phyloP scores from a whole-genome alignment of 805 yeast species.

The Hemisphaericaspora nanyangensis region DNA sequence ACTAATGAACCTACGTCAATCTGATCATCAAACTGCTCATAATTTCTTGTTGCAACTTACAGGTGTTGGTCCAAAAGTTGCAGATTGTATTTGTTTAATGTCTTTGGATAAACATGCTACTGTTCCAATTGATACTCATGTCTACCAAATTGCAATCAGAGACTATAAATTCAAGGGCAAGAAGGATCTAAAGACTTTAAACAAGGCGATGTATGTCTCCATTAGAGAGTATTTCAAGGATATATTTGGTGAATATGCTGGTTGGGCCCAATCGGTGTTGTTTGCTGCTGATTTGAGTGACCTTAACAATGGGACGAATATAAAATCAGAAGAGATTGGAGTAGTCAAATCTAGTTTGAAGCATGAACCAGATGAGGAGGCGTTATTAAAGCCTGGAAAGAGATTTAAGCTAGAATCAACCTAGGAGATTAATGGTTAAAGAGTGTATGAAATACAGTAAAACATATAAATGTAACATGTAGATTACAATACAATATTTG shows the following conservation, averaged over 20 bases:
- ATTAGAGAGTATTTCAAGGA: slow-evolving; percentile 58
- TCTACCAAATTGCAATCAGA: slow-evolving; percentile 80
- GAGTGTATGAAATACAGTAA: too few species aligned
- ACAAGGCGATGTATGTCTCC: slow-evolving; percentile 47
- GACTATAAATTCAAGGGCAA: slow-evolving; percentile 62
- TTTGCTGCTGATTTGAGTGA: slow-evolving; percentile 81
- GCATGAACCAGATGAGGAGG: too few species aligned
- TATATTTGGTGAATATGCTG: slow-evolving; percentile 89
- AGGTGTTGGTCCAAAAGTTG: slow-evolving; percentile 98
- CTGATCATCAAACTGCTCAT: slow-evolving; percentile 51
- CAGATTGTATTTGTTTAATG: slow-evolving; percentile 95
- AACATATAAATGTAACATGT: too few species aligned
- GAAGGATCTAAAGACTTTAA: slow-evolving; percentile 42
- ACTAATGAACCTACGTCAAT: slow-evolving; percentile 42
- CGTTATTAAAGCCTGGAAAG: too few species aligned
- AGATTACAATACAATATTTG: too few species aligned
- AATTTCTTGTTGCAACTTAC: slow-evolving; percentile 57
- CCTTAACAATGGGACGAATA: slow-evolving; percentile 58
- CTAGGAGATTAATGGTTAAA: too few species aligned
- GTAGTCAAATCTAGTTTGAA: neutral
- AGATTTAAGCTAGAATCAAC: too few species aligned
- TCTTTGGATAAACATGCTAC: slow-evolving; percentile 79
- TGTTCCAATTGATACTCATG: slow-evolving; percentile 96
- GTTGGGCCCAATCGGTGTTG: slow-evolving; percentile 97
- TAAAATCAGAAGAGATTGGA: neutral